Evolutionary conservation across 805 yeast species (phyloP), one percentile per base, ranked within the genome.

Genomic region (Barnettozyma botsteinii): DNA sequence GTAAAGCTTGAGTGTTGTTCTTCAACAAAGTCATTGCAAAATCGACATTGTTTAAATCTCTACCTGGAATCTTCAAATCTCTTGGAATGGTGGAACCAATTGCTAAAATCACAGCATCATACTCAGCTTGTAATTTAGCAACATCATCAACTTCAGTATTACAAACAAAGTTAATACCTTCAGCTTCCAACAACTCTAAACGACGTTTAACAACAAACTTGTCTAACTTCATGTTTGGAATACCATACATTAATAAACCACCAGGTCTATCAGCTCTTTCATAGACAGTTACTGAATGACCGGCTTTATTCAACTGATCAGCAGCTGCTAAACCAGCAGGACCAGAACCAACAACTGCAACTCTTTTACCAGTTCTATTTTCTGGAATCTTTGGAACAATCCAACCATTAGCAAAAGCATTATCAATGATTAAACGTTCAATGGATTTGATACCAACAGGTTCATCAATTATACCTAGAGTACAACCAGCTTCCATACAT

Each of bases 211-310:
- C 96, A 59, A 93, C 77, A 19, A 81, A 70, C 73, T 91, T 91
- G 66, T 91, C 98, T 54, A 91, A 74, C 70, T 91, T 91, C 98
- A 91, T 91, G 73, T 91, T 91, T 53, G 98, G 98, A 66, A 91
- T 91, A 77, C 98, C 98, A 64, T 91, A 91, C 98, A 93, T 93
- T 68, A 91, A 66, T 60, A 91, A 73, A 42, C 98, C 98, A 72
- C 98, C 98, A 35, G 91, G 84, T 63, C 97, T 79, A 67, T 93
- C 97, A 38, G 89, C 72, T 61, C 98, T 79, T 69, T 91, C 98
- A 62, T 82, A 91, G 35, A 91, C 93, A 26, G 89, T 85, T 38
- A 93, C 97, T 13, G 61, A 53, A 65, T 91, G 98, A 42, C 98
- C 98, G 26, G 98, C 97, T 59, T 80, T 83, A 75, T 91, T 91